Percentiles rank a stretch among this genome's conserved stretches.
phyloP scores from a whole-genome alignment of 2,329 filamentous ascomycete species.

The Xylaria arbuscula region DNA sequence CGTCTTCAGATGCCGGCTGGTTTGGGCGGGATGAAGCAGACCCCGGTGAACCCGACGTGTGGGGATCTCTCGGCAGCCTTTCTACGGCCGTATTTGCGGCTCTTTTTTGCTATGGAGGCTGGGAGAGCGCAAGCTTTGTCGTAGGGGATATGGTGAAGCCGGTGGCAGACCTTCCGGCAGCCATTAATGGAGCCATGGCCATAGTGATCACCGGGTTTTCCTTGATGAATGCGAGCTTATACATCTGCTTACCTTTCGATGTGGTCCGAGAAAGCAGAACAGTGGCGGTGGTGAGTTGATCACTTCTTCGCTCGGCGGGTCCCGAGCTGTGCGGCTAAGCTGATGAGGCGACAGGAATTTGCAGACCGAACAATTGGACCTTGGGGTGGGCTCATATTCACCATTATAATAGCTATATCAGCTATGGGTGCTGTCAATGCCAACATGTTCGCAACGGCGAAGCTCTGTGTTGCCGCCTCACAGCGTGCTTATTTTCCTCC shows the following conservation, averaged over 20 bases:
- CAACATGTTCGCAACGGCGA: slow-evolving; percentile 58
- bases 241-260: slow-evolving; percentile 56
- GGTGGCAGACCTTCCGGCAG: slow-evolving; percentile 50
- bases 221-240: slow-evolving; percentile 57
- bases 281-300: slow-evolving; percentile 55
- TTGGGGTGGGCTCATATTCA: slow-evolving; percentile 54
- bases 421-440: slow-evolving; percentile 57
- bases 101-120: slow-evolving; percentile 58
- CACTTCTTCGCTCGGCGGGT: slow-evolving; percentile 30
- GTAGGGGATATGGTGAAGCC: slow-evolving; percentile 47
- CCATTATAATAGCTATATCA: slow-evolving; percentile 54
- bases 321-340: slow-evolving; percentile 30
- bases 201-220: slow-evolving; percentile 56
- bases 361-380: slow-evolving; percentile 50
- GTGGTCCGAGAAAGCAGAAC: slow-evolving; percentile 55
- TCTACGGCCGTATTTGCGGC: slow-evolving; percentile 56
- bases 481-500: slow-evolving; percentile 47
- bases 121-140: slow-evolving; percentile 55
- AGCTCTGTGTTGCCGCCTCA: slow-evolving; percentile 54
- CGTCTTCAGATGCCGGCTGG: slow-evolving; percentile 52
- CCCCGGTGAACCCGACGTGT: slow-evolving; percentile 43
- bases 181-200: slow-evolving; percentile 56
- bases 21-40: slow-evolving; percentile 36
- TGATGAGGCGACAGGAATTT: slow-evolving; percentile 44
- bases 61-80: slow-evolving; percentile 55